phyloP scores from a whole-genome alignment of 164 flowering plant species.

The Magnolia sinica region DNA sequence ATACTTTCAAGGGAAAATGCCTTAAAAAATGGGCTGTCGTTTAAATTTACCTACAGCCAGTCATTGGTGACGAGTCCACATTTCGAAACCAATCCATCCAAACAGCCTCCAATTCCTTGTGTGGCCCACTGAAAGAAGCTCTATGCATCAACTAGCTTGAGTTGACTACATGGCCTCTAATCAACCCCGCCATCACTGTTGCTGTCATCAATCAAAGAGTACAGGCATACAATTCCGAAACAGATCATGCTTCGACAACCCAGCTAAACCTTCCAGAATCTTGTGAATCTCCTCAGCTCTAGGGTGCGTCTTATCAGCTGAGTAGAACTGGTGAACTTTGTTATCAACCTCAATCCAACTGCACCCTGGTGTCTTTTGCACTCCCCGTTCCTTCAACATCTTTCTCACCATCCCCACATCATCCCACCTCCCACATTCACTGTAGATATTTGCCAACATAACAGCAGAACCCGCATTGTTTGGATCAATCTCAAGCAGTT shows the following conservation, averaged over 20 bases:
- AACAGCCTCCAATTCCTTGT: neutral
- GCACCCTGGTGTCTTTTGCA: conserved; percentile 63
- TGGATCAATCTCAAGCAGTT: conserved; percentile 53
- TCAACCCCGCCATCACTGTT: neutral
- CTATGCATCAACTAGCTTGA: neutral
- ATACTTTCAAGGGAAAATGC: neutral
- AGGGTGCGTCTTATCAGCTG: conserved; percentile 47
- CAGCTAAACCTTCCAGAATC: conserved; percentile 25
- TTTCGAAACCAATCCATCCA: neutral
- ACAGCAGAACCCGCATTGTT: conserved; percentile 54
- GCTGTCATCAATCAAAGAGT: neutral
- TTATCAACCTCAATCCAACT: conserved; percentile 75
- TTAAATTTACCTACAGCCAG: neutral
- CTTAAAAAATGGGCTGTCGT: neutral
- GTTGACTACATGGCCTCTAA: neutral
- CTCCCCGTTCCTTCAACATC: conserved; percentile 37
- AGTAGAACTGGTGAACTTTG: conserved; percentile 55
- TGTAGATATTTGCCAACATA: conserved; percentile 65
- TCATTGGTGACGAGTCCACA: neutral
- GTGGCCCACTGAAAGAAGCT: no score
- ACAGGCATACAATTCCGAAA: neutral
- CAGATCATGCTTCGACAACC: conserved; percentile 1
- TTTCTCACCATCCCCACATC: conserved; percentile 45
- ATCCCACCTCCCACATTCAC: conserved; percentile 67
- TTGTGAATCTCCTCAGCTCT: conserved; percentile 43